Base-by-base conservation (phyloP, 768 basidiomycete species). In the Termitomyces sp. region DNA sequence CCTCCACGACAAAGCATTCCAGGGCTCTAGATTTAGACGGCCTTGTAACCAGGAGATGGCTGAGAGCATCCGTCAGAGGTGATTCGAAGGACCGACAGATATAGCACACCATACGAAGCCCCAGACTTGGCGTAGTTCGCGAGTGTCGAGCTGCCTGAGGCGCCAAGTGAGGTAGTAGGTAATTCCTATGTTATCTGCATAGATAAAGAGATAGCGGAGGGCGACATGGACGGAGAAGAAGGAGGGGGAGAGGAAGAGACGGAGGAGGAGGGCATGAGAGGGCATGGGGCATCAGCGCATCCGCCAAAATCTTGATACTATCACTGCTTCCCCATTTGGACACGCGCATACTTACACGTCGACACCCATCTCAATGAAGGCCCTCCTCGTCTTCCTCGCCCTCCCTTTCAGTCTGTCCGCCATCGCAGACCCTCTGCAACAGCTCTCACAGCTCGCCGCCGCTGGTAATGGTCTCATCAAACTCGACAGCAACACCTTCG, bases 221-320 rank as follows among this genome's bases (percentile, higher is more conserved):
- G 94, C 94, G 63, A 95, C 88, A 76, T 95, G 90, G 54, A 96
- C 89, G 11, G 89, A 90, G 75, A 97, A 98, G 78, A 91, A 98
- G 37, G 86, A 85, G 4, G 91, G 89, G 19, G 91, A 93, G 56
- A 95, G 86, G 69, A 97, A 96, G 49, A 98, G 85, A 31, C 94
- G 87, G 54, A 98, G 82, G 52, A 95, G 86, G 59, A 94, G 78
- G 46, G 84, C 90, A 88, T 94, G 89, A 63, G 87, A 89, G 70
- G 79, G 74, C 76, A 81, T 80, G 54, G 28, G 30, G 51, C 37
- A 51, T 49, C 41, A 40, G 40, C 40, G 53, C 19, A 42, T 54
- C 43, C 45, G 17, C 46, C 56, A 48, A 62, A 60, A 56, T 56
- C 48, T 58, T 55, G 41, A 51, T 47, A 12, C 33, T 14, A 52